phyloP scores from a whole-genome alignment of 2,329 filamentous ascomycete species.

The Claviceps fusiformis region DNA sequence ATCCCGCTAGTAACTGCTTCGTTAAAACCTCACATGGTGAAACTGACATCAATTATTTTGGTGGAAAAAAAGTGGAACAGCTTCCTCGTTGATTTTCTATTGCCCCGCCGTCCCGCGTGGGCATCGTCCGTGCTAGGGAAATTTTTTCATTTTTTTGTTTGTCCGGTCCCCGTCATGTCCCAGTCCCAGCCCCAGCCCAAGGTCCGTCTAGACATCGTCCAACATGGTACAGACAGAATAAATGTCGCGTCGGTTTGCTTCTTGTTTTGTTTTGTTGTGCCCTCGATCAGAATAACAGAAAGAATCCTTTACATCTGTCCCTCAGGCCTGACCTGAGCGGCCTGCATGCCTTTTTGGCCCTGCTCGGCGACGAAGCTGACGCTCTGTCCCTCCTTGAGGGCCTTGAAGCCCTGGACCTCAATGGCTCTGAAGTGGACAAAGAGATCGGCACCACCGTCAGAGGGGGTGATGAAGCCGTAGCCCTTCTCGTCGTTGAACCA shows the following conservation, averaged over 20 bases:
- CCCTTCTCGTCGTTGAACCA: slow-evolving; percentile 12
- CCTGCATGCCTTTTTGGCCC: slow-evolving; percentile 9
- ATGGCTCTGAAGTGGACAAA: slow-evolving; percentile 11
- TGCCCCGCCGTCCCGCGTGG: not conserved
- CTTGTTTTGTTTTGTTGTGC: too few species aligned
- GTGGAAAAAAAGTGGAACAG: slow-evolving; percentile 2
- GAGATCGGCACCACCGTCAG: slow-evolving; percentile 4
- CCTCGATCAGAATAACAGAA: not conserved
- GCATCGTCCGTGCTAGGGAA: not conserved
- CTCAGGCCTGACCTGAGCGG: slow-evolving; percentile 14
- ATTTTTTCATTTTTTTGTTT: not conserved
- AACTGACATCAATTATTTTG: slow-evolving; percentile 3
- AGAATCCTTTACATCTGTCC: not conserved
- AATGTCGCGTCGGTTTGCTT: not conserved
- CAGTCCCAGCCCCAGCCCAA: not conserved
- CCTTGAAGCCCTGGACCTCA: slow-evolving; percentile 8
- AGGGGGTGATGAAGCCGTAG: slow-evolving; percentile 9
- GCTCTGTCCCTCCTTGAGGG: slow-evolving; percentile 9
- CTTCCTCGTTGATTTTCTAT: slow-evolving; percentile 1
- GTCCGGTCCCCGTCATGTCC: not conserved
- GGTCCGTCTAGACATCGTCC: not conserved
- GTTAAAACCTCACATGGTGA: slow-evolving; percentile 1
- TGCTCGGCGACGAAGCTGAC: slow-evolving; percentile 7
- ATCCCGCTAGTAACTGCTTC: slow-evolving; percentile 3
- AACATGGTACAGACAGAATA: too few species aligned